phyloP scores from a whole-genome alignment of 73 alveolate genomes.

The Effrenium voratum region DNA sequence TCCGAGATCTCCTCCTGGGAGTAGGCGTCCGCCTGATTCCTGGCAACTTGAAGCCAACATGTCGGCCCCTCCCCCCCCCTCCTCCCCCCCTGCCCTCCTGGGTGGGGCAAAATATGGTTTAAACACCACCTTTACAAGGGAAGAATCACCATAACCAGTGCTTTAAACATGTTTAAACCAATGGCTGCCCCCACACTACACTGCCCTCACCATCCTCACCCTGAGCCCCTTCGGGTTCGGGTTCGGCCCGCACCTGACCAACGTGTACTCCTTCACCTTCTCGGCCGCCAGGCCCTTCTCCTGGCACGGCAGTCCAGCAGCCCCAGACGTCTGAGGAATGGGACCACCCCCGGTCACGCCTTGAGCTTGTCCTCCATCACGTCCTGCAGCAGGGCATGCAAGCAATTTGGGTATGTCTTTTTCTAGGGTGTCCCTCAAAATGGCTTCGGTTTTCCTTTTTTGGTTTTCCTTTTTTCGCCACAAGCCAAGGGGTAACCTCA shows the following conservation, averaged over 20 bases:
- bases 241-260: conserved; percentile 54
- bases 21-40: conserved; percentile 91
- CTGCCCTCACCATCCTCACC: no score
- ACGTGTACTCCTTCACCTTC: conserved; percentile 61
- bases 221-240: no score
- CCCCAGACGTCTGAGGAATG: not conserved
- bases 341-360: not conserved
- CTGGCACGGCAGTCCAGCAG: not conserved
- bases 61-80: not conserved
- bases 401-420: no score
- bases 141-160: no score
- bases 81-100: not conserved
- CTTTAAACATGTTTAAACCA: not conserved
- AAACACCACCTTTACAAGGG: not conserved
- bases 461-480: no score
- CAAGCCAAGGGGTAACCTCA: no score
- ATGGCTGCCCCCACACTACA: no score
- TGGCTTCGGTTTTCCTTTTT: no score
- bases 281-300: conserved; percentile 67
- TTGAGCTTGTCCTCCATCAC: conserved; percentile 63
- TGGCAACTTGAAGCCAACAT: not conserved
- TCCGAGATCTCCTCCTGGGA: conserved; percentile 81
- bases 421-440: no score
- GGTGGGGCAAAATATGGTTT: not conserved
- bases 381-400: conserved; percentile 26